Conservation (phyloP, 495 filamentous ascomycete genomes). For the Cercophora samala region DNA sequence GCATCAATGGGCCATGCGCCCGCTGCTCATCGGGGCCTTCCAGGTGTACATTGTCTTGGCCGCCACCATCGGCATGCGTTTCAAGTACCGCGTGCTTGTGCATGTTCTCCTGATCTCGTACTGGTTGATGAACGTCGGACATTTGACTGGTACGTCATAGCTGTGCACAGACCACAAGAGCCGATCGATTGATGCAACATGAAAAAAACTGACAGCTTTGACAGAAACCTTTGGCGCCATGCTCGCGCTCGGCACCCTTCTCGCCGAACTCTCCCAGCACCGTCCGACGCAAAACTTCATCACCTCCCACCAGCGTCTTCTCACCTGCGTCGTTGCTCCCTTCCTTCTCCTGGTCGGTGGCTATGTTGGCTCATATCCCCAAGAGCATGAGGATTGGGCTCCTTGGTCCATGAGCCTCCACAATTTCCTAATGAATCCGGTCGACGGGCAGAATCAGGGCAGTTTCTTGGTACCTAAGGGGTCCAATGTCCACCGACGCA, state of each 20-base stretch:
- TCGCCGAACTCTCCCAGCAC: conserved; percentile 59
- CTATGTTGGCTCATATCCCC: conserved; percentile 57
- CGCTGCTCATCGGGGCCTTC: conserved; percentile 59
- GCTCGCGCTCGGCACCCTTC: conserved; percentile 58
- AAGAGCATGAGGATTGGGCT: conserved; percentile 55
- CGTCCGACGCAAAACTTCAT: conserved; percentile 51
- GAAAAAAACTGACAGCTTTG: conserved; percentile 18
- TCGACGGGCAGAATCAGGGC: conserved; percentile 30
- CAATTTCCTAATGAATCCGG: conserved; percentile 22
- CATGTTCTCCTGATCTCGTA: conserved; percentile 51
- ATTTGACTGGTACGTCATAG: conserved; percentile 30
- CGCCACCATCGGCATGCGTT: conserved; percentile 56
- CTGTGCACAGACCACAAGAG: neutral
- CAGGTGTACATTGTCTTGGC: conserved; percentile 57
- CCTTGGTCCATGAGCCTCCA: conserved; percentile 55
- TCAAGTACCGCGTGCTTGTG: conserved; percentile 53
- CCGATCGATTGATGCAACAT: too few species aligned
- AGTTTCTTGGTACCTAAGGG: conserved; percentile 55
- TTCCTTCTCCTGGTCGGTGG: conserved; percentile 50
- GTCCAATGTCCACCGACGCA: conserved; percentile 51
- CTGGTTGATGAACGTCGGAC: conserved; percentile 47
- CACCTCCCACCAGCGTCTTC: conserved; percentile 44
- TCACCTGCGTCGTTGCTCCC: conserved; percentile 44
- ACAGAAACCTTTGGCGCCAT: conserved; percentile 57
- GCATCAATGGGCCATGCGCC: conserved; percentile 64